Conservation (phyloP, 2,329 filamentous ascomycete species). For the Ceratocystis cacaofunesta region DNA sequence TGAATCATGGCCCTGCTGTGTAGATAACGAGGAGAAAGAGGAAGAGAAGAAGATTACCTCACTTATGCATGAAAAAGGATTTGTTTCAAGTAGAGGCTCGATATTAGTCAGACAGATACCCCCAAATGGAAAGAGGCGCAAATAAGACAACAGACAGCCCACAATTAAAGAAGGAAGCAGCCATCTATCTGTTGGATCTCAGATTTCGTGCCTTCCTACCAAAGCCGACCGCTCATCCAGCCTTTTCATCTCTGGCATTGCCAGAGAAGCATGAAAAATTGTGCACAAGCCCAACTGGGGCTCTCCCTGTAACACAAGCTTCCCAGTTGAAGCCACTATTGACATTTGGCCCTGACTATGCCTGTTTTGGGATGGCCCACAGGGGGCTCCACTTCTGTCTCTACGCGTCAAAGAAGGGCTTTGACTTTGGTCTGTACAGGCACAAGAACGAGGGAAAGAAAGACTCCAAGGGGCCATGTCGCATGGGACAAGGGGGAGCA, state of each 20-base stretch:
- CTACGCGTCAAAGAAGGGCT: constrained; percentile 4
- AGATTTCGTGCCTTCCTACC: not conserved
- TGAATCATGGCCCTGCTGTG: not conserved
- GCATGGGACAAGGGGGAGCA: not conserved
- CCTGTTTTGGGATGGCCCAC: not conserved
- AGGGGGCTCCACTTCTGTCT: not conserved
- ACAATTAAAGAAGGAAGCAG: not conserved
- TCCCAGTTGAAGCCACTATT: not conserved
- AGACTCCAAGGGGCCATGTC: not conserved
- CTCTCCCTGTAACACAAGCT: not conserved
- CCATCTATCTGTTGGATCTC: not conserved
- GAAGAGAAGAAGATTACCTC: not conserved
- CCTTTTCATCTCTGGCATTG: not conserved
- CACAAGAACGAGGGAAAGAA: not conserved
- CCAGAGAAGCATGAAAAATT: not conserved
- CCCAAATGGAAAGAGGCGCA: not conserved
- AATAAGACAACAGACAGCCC: not conserved
- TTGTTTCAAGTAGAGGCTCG: not conserved
- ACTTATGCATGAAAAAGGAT: not conserved
- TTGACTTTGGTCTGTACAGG: not conserved
- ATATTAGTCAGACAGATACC: not conserved
- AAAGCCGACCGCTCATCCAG: not conserved
- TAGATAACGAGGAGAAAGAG: not conserved
- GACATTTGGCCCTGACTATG: constrained; percentile 2
- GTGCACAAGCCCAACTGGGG: constrained; percentile 1